phyloP scores from a whole-genome alignment of 768 basidiomycete species.

The Boletus reticuloceps region DNA sequence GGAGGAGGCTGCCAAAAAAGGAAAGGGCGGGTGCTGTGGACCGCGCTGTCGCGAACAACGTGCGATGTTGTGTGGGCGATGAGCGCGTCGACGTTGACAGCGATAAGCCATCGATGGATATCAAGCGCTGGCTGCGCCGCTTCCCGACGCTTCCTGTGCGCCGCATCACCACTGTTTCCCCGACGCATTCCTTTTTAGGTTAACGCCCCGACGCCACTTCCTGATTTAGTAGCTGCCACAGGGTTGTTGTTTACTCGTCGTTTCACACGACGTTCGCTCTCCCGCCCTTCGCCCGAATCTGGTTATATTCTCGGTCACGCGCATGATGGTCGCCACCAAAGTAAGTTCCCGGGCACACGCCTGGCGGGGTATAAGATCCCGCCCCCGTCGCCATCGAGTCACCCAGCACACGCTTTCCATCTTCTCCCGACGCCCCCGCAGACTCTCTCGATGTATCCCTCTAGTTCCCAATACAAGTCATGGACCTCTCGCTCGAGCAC shows the following conservation, averaged over 20 bases:
- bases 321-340: slow-evolving; percentile 1
- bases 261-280: slow-evolving; percentile 22
- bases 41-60: slow-evolving; percentile 5
- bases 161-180: slow-evolving; percentile 20
- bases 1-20: too few relatives aligned
- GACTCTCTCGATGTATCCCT: slow-evolving; percentile 22
- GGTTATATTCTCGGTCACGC: slow-evolving; percentile 15
- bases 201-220: slow-evolving; percentile 21
- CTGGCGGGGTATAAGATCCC: slow-evolving; percentile 28
- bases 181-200: slow-evolving; percentile 20
- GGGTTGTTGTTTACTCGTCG: slow-evolving; percentile 12
- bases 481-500: slow-evolving; percentile 19
- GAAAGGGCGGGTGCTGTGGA: too few relatives aligned
- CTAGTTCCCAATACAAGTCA: slow-evolving; percentile 18
- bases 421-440: not conserved
- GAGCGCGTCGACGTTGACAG: slow-evolving; percentile 4
- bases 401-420: slow-evolving; percentile 11
- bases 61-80: slow-evolving; percentile 11
- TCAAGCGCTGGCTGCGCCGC: slow-evolving; percentile 8
- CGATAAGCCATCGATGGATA: slow-evolving; percentile 17
- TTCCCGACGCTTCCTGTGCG: slow-evolving; percentile 18
- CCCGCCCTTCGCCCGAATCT: slow-evolving; percentile 22
- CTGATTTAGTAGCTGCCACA: slow-evolving; percentile 17
- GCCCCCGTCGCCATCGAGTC: slow-evolving; percentile 15
- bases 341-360: slow-evolving; percentile 20